Percentiles rank a stretch among this genome's conserved stretches.
phyloP scores from a whole-genome alignment of 2,329 filamentous ascomycete genomes.

The Byssochlamys sp. region DNA sequence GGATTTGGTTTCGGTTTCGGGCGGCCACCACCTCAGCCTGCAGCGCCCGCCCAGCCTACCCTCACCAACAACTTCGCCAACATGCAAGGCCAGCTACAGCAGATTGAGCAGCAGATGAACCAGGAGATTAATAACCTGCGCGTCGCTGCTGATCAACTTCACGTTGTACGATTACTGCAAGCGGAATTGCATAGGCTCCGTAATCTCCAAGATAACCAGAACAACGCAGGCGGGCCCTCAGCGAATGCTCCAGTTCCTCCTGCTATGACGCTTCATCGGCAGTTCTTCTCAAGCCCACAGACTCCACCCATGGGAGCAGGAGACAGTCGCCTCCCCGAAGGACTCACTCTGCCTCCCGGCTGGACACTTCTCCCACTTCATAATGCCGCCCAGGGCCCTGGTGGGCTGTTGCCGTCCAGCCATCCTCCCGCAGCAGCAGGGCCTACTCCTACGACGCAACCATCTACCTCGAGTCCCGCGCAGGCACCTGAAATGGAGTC shows the following conservation, averaged over 20 bases:
- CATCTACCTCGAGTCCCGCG: not conserved
- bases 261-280: constrained; percentile 17
- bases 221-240: constrained; percentile 3
- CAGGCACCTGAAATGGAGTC: not conserved
- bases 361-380: constrained; percentile 43
- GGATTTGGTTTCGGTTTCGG: constrained; percentile 35
- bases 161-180: constrained; percentile 58
- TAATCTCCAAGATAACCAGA: constrained; percentile 30
- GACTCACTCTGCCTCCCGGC: constrained; percentile 44
- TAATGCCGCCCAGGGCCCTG: constrained; percentile 12
- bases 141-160: constrained; percentile 56
- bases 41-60: constrained; percentile 1
- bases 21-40: constrained; percentile 18
- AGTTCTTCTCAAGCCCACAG: constrained; percentile 20
- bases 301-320: constrained; percentile 29
- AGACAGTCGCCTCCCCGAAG: constrained; percentile 40
- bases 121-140: constrained; percentile 57
- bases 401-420: not conserved
- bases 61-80: constrained; percentile 10
- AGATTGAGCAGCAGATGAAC: constrained; percentile 59
- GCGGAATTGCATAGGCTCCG: constrained; percentile 59
- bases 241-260: constrained; percentile 6
- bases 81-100: constrained; percentile 52
- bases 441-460: not conserved
- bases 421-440: not conserved